Base-by-base conservation (phyloP, 2,329 filamentous ascomycete species). In the Grosmannia huntii region DNA sequence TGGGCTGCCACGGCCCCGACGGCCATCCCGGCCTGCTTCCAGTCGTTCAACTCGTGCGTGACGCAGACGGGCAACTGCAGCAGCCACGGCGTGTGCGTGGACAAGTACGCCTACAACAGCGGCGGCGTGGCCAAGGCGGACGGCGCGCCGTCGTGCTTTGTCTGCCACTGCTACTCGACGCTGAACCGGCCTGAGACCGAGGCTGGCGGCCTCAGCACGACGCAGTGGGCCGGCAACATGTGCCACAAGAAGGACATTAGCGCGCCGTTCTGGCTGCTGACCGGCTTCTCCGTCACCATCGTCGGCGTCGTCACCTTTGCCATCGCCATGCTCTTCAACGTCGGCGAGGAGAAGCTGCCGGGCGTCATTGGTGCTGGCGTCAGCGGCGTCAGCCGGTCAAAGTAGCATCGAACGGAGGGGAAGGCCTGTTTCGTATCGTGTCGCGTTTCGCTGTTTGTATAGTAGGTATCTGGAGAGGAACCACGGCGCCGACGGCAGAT, bases 311-410 rank as follows among this genome's bases (percentile, higher is more conserved):
- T 95, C 31, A 78, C 77, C 44, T 85, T 87, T 68, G 84, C 83
- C 12, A 85, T 97, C 65, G 83, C 85, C 6, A 75, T 95, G 77
- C 71, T 99, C 57, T 94, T 86, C 71, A 85, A 76, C 62, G 88
- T 97, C 66, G 94, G 92, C 38, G 82, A 87, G 69, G 85, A 95
- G 75, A 87, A 90, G 72, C 76, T 97, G 63, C 94, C 94, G 0
- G 90, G 90, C 65, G 92, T 99, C 10, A 91, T 99, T 70, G 90
- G 90, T n/a, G 94, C 94, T 53, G 94, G 94, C 62, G 92, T 99
- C 44, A 88, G 86, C 63, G 94, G 94, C 62, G 92, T 99, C 44
- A 88, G 86, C 63, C 82, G 84, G 60, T 78, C 84, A 38, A 90
- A 85, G 71, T 82, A 75, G 23, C 6, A 33, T 10, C 9, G 31